These are phyloP conservation scores for Naganishia vishniacii DNA, from an alignment of 768 basidiomycete genomes.

Conservation along the genomic window DNA sequence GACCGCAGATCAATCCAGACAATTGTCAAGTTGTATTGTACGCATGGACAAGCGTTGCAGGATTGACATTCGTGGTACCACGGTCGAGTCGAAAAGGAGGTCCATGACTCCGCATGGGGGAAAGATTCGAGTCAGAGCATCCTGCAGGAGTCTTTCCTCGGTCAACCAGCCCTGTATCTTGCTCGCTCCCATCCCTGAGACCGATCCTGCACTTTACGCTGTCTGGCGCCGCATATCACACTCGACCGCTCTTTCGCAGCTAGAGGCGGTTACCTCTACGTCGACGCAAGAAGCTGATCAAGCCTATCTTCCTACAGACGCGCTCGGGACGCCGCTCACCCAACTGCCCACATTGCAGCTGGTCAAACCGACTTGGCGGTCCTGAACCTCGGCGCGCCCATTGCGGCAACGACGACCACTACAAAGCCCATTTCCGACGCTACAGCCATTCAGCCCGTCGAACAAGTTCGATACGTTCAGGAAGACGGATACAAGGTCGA, in stretches of 20 bases:
- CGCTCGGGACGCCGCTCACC: slow-evolving; percentile 17
- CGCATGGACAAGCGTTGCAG: slow-evolving; percentile 1
- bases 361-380: not conserved
- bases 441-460: slow-evolving; percentile 20
- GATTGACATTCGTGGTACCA: too few relatives aligned
- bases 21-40: slow-evolving; percentile 14
- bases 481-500: slow-evolving; percentile 9
- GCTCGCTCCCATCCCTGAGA: not conserved
- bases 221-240: too few relatives aligned
- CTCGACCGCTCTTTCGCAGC: too few relatives aligned
- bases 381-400: slow-evolving; percentile 16
- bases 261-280: too few relatives aligned
- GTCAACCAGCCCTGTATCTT: not conserved
- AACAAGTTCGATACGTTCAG: slow-evolving; percentile 4
- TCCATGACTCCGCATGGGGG: too few relatives aligned
- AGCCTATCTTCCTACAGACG: not conserved
- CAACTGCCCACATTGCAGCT: slow-evolving; percentile 6
- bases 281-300: too few relatives aligned
- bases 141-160: not conserved
- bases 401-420: not conserved
- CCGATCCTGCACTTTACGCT: too few relatives aligned
- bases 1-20: not conserved
- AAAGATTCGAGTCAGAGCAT: too few relatives aligned
- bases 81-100: too few relatives aligned
- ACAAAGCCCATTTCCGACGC: slow-evolving; percentile 10